Percentiles rank a stretch among this genome's conserved stretches.
Conservation (phyloP, 2,329 filamentous ascomycete genomes). For the Colletotrichum nymphaeae region DNA sequence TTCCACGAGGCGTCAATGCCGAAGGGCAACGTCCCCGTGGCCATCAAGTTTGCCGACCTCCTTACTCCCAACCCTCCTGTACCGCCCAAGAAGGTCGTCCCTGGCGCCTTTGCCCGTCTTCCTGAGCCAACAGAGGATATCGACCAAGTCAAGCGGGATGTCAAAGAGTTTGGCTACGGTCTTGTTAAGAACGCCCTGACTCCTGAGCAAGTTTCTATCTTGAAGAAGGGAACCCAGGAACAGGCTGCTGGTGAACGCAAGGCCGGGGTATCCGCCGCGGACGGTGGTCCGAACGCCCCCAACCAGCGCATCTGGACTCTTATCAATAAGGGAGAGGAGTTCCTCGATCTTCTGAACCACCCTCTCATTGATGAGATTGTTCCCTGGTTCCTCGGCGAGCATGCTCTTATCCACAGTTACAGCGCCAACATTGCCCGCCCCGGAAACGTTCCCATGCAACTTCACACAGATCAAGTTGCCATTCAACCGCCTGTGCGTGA, state of each 20-base stretch:
- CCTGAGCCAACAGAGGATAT: conserved; percentile 10
- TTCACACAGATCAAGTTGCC: not conserved
- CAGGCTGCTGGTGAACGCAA: conserved; percentile 19
- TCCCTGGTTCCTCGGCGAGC: conserved; percentile 2
- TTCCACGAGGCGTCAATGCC: not conserved
- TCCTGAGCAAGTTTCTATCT: not conserved
- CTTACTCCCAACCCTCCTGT: not conserved
- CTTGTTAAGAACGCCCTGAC: conserved; percentile 21
- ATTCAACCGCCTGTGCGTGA: not conserved
- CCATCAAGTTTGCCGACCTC: conserved; percentile 1
- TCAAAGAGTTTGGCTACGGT: conserved; percentile 19
- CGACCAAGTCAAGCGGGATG: conserved; percentile 19
- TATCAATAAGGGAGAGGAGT: conserved; percentile 23
- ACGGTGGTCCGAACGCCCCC: not conserved
- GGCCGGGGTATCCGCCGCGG: not conserved
- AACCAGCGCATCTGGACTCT: conserved; percentile 21
- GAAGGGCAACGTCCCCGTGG: not conserved
- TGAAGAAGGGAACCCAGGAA: conserved; percentile 14
- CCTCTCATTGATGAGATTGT: conserved; percentile 21
- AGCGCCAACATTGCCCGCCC: too few species aligned
- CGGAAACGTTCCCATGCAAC: not conserved
- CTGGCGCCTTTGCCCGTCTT: not conserved
- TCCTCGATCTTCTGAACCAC: conserved; percentile 16
- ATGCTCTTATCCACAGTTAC: too few species aligned
- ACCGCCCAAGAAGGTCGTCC: not conserved